Evolutionary conservation across 2,329 filamentous ascomycete species (phyloP).

Genomic region (Fusarium poae): DNA sequence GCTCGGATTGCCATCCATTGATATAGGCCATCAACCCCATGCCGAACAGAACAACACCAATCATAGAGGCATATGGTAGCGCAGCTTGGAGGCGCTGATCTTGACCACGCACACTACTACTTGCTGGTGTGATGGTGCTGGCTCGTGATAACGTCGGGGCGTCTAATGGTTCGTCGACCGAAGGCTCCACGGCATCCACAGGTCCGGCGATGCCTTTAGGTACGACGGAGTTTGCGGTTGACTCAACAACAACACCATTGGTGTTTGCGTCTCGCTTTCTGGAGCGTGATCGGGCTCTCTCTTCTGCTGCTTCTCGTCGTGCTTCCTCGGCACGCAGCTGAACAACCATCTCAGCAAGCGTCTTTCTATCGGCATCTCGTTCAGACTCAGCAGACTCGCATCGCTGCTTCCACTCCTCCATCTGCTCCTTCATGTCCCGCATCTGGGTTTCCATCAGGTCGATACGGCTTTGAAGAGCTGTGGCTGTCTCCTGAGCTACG

Average conservation of each 20-base stretch:
- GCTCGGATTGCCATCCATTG: constrained; percentile 77
- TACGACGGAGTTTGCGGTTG: constrained; percentile 38
- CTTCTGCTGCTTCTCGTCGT: constrained; percentile 59
- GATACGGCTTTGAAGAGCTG: constrained; percentile 72
- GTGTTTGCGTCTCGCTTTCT: constrained; percentile 48
- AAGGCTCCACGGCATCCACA: constrained; percentile 32
- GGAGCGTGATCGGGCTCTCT: constrained; percentile 57
- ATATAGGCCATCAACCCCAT: constrained; percentile 89
- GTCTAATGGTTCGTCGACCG: constrained; percentile 54
- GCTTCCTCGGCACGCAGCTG: constrained; percentile 79
- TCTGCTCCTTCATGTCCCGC: constrained; percentile 81
- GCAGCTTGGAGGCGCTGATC: constrained; percentile 64
- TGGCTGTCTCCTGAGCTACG: constrained; percentile 56
- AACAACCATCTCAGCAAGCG: constrained; percentile 88
- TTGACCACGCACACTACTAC: constrained; percentile 56
- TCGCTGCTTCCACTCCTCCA: constrained; percentile 80
- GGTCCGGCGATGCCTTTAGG: constrained; percentile 33
- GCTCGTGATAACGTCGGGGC: constrained; percentile 61
- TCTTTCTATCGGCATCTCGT: constrained; percentile 76
- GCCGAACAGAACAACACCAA: constrained; percentile 83
- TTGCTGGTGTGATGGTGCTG: constrained; percentile 63
- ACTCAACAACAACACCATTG: constrained; percentile 36
- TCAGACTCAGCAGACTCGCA: constrained; percentile 87
- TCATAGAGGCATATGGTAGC: constrained; percentile 83
- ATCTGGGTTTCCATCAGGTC: constrained; percentile 85